Conservation (phyloP, 352 stramenopile genomes). For the Phytophthora meadii region DNA sequence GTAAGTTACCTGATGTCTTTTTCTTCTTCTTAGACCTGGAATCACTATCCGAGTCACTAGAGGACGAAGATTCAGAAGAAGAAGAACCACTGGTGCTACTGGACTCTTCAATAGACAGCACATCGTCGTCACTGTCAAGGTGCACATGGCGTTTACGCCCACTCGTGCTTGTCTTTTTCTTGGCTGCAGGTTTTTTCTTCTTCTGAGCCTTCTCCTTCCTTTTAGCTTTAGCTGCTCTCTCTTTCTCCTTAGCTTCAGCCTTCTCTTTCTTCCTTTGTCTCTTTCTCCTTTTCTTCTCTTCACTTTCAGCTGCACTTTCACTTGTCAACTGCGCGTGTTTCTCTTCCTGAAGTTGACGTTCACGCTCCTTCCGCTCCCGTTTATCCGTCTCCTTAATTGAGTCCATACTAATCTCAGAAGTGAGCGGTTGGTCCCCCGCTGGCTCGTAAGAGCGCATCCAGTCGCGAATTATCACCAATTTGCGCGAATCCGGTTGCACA, state of each 20-base stretch:
- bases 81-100: slow-evolving; percentile 35
- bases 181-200: slow-evolving; percentile 13
- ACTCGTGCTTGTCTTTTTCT: slow-evolving; percentile 5
- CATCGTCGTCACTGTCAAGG: slow-evolving; percentile 44
- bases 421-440: slow-evolving; percentile 57
- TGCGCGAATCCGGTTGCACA: slow-evolving; percentile 60
- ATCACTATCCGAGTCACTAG: slow-evolving; percentile 46
- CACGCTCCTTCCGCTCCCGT: slow-evolving; percentile 58
- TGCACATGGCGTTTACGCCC: slow-evolving; percentile 29
- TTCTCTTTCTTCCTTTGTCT: slow-evolving; percentile 35
- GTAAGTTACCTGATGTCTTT: slow-evolving; percentile 55
- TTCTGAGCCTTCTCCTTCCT: slow-evolving; percentile 31
- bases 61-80: slow-evolving; percentile 36
- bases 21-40: slow-evolving; percentile 44
- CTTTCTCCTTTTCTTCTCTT: slow-evolving; percentile 37
- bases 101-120: slow-evolving; percentile 37
- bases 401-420: slow-evolving; percentile 65
- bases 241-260: slow-evolving; percentile 19
- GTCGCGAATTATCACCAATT: slow-evolving; percentile 70
- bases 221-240: slow-evolving; percentile 3
- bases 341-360: slow-evolving; percentile 46
- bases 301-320: slow-evolving; percentile 23
- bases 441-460: slow-evolving; percentile 79
- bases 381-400: slow-evolving; percentile 51
- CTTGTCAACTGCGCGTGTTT: slow-evolving; percentile 50